These are phyloP conservation scores for Ulmus americana DNA, from an alignment of 331 rosid species.

Conservation along the genomic window DNA sequence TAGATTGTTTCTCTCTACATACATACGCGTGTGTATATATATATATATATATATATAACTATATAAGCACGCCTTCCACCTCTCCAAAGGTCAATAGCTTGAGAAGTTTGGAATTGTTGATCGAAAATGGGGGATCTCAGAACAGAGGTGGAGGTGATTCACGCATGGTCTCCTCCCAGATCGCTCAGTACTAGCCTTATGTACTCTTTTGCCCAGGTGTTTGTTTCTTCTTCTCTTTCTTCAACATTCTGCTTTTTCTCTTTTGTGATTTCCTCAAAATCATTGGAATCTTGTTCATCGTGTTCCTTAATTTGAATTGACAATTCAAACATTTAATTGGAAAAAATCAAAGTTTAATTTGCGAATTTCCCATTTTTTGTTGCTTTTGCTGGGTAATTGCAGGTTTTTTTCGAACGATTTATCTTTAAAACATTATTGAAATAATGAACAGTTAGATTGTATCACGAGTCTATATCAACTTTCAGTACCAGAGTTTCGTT, in stretches of 20 bases:
- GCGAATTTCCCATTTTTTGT: too few species aligned
- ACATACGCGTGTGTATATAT: too few species aligned
- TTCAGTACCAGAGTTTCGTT: neutral
- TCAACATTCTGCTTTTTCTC: neutral
- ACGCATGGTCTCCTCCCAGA: conserved; percentile 74
- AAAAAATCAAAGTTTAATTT: too few species aligned
- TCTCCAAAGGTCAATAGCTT: neutral
- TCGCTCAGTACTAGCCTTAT: conserved; percentile 67
- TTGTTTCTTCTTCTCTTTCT: neutral
- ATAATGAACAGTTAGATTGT: too few species aligned
- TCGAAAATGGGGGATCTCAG: conserved; percentile 36
- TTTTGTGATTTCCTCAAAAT: neutral
- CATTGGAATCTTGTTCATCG: too few species aligned
- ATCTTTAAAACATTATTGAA: too few species aligned
- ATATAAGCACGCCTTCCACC: neutral
- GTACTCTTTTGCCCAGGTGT: conserved; percentile 84
- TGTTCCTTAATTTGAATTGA: too few species aligned
- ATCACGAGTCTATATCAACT: neutral
- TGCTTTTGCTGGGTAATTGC: too few species aligned
- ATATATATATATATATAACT: too few species aligned
- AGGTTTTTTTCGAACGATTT: too few species aligned
- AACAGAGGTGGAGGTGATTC: conserved; percentile 54
- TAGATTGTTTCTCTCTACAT: too few species aligned
- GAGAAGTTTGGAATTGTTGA: neutral
- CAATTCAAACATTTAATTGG: too few species aligned